Evolutionary conservation across 169 alveolate genomes (phyloP).

Genomic region (Babesia sp.): DNA sequence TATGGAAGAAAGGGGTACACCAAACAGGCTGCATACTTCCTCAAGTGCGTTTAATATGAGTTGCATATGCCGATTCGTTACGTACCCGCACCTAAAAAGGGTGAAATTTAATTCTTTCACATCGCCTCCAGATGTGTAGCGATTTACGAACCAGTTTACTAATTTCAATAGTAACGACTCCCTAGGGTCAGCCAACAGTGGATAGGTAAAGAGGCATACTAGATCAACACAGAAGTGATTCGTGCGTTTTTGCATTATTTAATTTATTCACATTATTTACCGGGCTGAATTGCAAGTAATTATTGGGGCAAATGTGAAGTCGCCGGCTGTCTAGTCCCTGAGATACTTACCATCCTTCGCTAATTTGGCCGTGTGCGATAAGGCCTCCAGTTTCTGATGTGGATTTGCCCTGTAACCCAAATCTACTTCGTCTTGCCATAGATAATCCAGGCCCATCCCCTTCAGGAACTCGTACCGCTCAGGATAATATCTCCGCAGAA

Average conservation of each 20-base stretch:
- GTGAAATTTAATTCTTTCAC: neutral
- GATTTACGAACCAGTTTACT: constrained; percentile 18
- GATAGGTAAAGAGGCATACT: constrained; percentile 37
- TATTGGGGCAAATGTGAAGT: neutral
- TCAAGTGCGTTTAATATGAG: constrained; percentile 15
- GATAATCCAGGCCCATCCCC: constrained; percentile 37
- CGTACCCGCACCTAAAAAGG: constrained; percentile 18
- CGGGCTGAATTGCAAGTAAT: neutral
- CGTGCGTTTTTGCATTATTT: neutral
- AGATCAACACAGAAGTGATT: constrained; percentile 21
- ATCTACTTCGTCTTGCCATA: constrained; percentile 17
- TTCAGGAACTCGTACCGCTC: constrained; percentile 54
- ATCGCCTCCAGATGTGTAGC: neutral
- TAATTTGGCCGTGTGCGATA: constrained; percentile 1
- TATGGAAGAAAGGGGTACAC: constrained; percentile 4
- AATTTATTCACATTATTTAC: neutral
- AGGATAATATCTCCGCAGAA: constrained; percentile 45
- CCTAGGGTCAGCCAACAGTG: constrained; percentile 41
- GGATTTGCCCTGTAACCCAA: constrained; percentile 60
- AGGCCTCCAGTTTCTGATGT: constrained; percentile 11
- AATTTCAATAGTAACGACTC: constrained; percentile 34
- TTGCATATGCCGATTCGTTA: constrained; percentile 3
- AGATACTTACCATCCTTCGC: constrained; percentile 48
- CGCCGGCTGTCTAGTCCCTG: neutral
- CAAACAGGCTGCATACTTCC: constrained; percentile 30